Evolutionary conservation across 805 yeast species (phyloP).

Genomic region (Schwanniomyces vanrijiae): DNA sequence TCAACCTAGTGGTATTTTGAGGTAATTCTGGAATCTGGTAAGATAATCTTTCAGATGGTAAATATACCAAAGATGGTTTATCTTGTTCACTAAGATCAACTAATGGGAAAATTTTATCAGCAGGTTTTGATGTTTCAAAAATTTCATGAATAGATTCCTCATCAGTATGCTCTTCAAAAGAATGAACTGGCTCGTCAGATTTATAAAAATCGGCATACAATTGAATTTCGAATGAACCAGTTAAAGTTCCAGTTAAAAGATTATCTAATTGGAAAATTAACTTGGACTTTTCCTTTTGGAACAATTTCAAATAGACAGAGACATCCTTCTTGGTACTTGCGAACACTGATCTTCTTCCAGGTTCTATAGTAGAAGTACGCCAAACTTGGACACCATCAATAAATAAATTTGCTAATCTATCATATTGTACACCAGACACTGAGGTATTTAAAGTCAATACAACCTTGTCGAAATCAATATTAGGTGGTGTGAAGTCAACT

Average conservation of each 20-base stretch:
- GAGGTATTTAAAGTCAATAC: conserved; percentile 52
- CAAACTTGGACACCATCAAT: conserved; percentile 67
- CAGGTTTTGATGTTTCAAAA: conserved; percentile 32
- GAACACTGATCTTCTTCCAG: conserved; percentile 45
- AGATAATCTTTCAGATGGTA: conserved; percentile 40
- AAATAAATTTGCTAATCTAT: conserved; percentile 63
- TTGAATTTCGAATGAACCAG: conserved; percentile 59
- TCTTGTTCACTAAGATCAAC: conserved; percentile 16
- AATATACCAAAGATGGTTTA: conserved; percentile 45
- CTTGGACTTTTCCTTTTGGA: conserved; percentile 37
- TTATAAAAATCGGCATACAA: conserved; percentile 52
- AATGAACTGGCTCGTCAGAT: conserved; percentile 1
- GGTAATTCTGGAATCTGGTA: conserved; percentile 47
- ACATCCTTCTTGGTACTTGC: conserved; percentile 63
- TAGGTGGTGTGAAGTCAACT: conserved; percentile 43
- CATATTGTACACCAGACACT: conserved; percentile 62
- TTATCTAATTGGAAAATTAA: conserved; percentile 67
- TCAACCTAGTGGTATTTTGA: conserved; percentile 58
- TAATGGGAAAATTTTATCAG: conserved; percentile 42
- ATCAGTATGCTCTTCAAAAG: not conserved
- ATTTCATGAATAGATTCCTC: conserved; percentile 10
- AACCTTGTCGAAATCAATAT: conserved; percentile 48
- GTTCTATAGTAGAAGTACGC: conserved; percentile 79
- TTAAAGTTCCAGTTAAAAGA: conserved; percentile 49
- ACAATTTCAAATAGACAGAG: conserved; percentile 52